Percentiles rank a stretch among this genome's conserved stretches.
phyloP scores from a whole-genome alignment of 139 green algal species.

The Chlamydomonas sp. region DNA sequence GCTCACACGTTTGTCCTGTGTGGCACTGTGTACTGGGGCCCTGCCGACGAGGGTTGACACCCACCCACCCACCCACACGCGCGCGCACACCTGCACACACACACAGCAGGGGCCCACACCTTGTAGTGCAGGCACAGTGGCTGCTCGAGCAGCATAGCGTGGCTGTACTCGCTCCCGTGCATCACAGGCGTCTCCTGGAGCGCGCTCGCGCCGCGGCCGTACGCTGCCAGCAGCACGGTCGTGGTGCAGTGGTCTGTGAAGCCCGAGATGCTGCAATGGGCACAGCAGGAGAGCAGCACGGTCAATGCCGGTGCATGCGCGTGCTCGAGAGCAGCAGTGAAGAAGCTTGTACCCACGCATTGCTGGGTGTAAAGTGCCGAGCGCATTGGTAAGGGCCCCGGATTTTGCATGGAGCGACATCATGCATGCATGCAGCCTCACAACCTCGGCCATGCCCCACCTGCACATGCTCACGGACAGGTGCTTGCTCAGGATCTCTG shows the following conservation, averaged over 20 bases:
- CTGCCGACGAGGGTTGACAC: too few relatives aligned
- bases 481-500: slow-evolving; percentile 50
- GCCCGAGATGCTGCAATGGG: slow-evolving; percentile 45
- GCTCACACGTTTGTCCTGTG: too few relatives aligned
- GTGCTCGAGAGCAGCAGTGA: not conserved
- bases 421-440: not conserved
- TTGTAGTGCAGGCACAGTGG: slow-evolving; percentile 30
- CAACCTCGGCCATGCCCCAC: slow-evolving; percentile 15
- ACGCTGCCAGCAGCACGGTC: slow-evolving; percentile 46
- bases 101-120: slow-evolving; percentile 7
- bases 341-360: not conserved
- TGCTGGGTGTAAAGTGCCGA: not conserved
- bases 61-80: too few relatives aligned
- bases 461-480: slow-evolving; percentile 41
- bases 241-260: slow-evolving; percentile 48
- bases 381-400: not conserved
- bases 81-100: too few relatives aligned
- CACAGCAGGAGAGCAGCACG: not conserved
- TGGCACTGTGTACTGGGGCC: too few relatives aligned
- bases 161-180: slow-evolving; percentile 38
- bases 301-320: not conserved
- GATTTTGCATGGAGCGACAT: not conserved
- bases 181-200: slow-evolving; percentile 47
- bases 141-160: slow-evolving; percentile 36
- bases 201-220: slow-evolving; percentile 37